Percentiles rank a stretch among this genome's conserved stretches.
Evolutionary conservation across 2,329 filamentous ascomycete species (phyloP).

Genomic region (Claviceps maximensis): DNA sequence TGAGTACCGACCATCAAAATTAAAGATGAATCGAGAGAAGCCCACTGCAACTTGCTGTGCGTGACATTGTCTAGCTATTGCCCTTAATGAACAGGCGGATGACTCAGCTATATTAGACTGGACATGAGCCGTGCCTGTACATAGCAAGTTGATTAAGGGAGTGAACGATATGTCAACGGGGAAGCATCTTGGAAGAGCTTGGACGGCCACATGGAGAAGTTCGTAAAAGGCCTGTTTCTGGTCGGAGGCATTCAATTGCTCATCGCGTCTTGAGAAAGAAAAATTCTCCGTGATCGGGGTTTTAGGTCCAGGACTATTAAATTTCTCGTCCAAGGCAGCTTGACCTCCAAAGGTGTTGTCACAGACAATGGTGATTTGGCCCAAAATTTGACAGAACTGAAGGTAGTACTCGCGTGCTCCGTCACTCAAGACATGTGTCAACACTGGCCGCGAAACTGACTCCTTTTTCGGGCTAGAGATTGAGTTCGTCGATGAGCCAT

Average conservation of each 20-base stretch:
- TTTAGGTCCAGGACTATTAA: conserved; percentile 74
- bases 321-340: conserved; percentile 89
- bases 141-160: conserved; percentile 83
- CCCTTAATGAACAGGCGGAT: conserved; percentile 84
- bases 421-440: conserved; percentile 54
- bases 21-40: conserved; percentile 95
- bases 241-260: conserved; percentile 57
- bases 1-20: conserved; percentile 92
- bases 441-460: conserved; percentile 50
- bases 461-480: conserved; percentile 37
- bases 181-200: conserved; percentile 86
- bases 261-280: conserved; percentile 75
- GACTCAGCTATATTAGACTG: conserved; percentile 85
- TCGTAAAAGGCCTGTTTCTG: conserved; percentile 94
- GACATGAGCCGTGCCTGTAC: conserved; percentile 92
- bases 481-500: conserved; percentile 14
- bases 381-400: conserved; percentile 87
- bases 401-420: conserved; percentile 73
- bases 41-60: conserved; percentile 94
- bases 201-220: conserved; percentile 85
- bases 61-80: conserved; percentile 84
- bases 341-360: conserved; percentile 96
- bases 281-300: conserved; percentile 93
- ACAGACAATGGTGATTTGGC: conserved; percentile 90
- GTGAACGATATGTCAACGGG: conserved; percentile 87